phyloP scores from a whole-genome alignment of 139 green algal species.

The Auxenochlorella protothecoides region DNA sequence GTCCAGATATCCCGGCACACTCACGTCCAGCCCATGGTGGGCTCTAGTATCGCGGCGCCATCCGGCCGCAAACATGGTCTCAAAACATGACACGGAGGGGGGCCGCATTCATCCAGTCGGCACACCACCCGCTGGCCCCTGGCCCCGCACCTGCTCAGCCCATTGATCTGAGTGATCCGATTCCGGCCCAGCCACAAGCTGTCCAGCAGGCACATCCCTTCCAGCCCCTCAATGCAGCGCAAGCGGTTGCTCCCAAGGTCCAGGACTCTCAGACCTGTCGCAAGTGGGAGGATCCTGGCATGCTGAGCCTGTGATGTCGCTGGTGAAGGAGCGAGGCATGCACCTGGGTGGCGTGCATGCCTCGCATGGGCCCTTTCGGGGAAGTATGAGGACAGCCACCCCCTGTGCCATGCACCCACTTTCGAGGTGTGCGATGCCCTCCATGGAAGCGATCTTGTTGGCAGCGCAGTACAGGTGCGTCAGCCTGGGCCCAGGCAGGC shows the following conservation, averaged over 20 bases:
- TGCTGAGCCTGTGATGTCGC: too few relatives aligned
- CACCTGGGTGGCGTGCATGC: too few relatives aligned
- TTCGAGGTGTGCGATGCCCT: slow-evolving; percentile 33
- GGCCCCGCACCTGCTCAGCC: slow-evolving; percentile 26
- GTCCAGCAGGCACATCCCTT: slow-evolving; percentile 37
- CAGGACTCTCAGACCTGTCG: slow-evolving; percentile 21
- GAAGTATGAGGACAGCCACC: neutral
- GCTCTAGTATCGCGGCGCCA: too few relatives aligned
- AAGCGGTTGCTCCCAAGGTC: slow-evolving; percentile 92
- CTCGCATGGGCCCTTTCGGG: too few relatives aligned
- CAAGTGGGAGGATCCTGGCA: too few relatives aligned
- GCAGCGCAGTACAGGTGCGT: slow-evolving; percentile 71
- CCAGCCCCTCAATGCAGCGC: slow-evolving; percentile 45
- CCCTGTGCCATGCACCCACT: neutral
- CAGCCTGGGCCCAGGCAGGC: slow-evolving; percentile 30
- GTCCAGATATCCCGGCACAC: too few relatives aligned
- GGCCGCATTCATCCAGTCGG: slow-evolving; percentile 1
- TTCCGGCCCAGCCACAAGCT: slow-evolving; percentile 93
- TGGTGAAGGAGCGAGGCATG: too few relatives aligned
- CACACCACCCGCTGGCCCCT: too few relatives aligned
- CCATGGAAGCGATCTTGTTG: slow-evolving; percentile 72
- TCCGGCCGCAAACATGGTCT: neutral
- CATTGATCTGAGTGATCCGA: slow-evolving; percentile 56
- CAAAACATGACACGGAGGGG: slow-evolving; percentile 1
- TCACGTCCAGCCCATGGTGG: too few relatives aligned